Conservation (phyloP, 257 asterid genomes). For the Asclepias syriaca region DNA sequence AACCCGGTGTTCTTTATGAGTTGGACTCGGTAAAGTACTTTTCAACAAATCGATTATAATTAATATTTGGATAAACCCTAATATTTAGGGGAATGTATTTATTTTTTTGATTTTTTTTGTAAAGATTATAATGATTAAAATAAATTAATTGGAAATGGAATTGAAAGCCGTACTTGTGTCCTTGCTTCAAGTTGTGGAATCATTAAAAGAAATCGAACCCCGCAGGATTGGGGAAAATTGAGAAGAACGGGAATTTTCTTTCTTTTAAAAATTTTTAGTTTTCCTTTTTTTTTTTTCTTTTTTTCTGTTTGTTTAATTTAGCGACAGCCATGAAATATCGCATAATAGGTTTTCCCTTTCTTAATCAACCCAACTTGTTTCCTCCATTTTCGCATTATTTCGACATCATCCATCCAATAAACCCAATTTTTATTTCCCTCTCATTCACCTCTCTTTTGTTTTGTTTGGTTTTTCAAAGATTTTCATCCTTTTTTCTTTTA, state of each 20-base stretch:
- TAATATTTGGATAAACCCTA: too few relatives aligned
- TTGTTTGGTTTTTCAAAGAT: conserved; percentile 3
- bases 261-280: too few relatives aligned
- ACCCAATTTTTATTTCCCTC: conserved; percentile 13
- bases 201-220: not conserved
- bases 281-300: not conserved
- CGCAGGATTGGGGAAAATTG: not conserved
- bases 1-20: too few relatives aligned
- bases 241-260: not conserved
- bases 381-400: conserved; percentile 53
- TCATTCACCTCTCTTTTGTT: not conserved
- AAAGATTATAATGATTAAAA: too few relatives aligned
- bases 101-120: too few relatives aligned
- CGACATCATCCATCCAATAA: conserved; percentile 14
- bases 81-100: too few relatives aligned
- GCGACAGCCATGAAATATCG: conserved; percentile 50
- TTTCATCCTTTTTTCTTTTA: not conserved
- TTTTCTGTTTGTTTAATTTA: not conserved
- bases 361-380: conserved; percentile 24
- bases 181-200: not conserved
- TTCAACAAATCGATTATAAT: too few relatives aligned
- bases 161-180: not conserved
- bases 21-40: too few relatives aligned
- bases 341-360: conserved; percentile 34
- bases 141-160: too few relatives aligned